These are phyloP conservation scores for Colletotrichum sp. DNA, from an alignment of 2,329 filamentous ascomycete species.

Conservation along the genomic window DNA sequence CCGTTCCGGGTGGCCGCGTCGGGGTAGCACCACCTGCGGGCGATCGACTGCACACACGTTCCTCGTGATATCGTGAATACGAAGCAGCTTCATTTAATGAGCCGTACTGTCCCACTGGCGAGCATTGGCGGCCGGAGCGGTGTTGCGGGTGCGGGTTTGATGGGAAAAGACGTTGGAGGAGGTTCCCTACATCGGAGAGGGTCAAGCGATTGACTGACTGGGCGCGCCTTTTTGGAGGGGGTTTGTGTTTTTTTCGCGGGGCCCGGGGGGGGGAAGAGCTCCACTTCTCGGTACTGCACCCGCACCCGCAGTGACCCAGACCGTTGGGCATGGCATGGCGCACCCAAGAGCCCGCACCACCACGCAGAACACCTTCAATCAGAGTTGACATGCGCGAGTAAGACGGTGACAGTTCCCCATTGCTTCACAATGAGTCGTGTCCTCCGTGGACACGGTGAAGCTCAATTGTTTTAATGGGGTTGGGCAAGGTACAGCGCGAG, in stretches of 20 bases:
- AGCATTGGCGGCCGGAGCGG: neutral
- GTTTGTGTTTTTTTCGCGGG: neutral
- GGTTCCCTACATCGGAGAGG: neutral
- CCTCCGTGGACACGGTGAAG: neutral
- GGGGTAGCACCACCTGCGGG: conserved; percentile 2
- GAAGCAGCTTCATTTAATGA: neutral
- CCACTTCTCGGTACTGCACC: neutral
- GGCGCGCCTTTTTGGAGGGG: neutral
- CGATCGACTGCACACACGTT: neutral
- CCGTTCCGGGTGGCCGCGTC: conserved; percentile 10
- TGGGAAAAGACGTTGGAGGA: neutral
- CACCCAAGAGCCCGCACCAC: neutral
- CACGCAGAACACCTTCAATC: neutral
- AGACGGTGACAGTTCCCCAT: neutral
- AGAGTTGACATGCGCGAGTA: neutral
- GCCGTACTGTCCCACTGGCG: neutral
- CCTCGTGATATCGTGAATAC: neutral
- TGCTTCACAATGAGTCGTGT: neutral
- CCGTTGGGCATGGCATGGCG: neutral
- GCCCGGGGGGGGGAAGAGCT: neutral
- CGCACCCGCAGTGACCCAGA: neutral
- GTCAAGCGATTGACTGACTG: neutral
- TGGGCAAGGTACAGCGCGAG: neutral
- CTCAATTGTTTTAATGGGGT: neutral
- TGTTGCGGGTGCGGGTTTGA: neutral